Evolutionary conservation across 2,329 filamentous ascomycete genomes (phyloP).

Genomic region (Didymella keratinophila): DNA sequence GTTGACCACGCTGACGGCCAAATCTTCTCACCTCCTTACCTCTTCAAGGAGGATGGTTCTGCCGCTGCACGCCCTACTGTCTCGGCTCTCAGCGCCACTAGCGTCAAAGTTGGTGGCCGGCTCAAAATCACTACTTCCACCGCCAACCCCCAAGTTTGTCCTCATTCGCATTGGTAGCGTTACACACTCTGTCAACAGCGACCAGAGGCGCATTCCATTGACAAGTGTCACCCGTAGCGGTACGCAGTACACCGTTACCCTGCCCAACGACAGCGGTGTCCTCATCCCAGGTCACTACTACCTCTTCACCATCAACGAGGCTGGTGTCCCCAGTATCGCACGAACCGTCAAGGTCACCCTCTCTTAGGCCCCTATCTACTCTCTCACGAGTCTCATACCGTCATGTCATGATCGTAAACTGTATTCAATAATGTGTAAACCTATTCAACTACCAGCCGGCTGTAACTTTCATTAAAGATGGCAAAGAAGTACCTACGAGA

Average conservation of each 20-base stretch:
- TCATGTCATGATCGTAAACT: background rate
- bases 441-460: background rate
- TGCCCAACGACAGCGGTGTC: conserved; percentile 34
- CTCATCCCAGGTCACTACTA: conserved; percentile 38
- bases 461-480: background rate
- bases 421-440: conserved; percentile 5
- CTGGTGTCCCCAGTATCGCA: conserved; percentile 35
- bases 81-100: conserved; percentile 21
- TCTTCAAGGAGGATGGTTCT: conserved; percentile 37
- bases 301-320: conserved; percentile 30
- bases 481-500: background rate
- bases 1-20: conserved; percentile 40
- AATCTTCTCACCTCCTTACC: conserved; percentile 39
- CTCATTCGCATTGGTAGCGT: conserved; percentile 39
- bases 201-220: conserved; percentile 37
- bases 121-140: conserved; percentile 21
- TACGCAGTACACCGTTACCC: conserved; percentile 22
- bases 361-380: background rate
- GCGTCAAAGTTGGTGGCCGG: conserved; percentile 31
- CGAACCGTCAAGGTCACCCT: conserved; percentile 30
- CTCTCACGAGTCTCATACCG: background rate
- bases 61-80: conserved; percentile 30
- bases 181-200: conserved; percentile 42
- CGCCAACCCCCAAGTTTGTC: conserved; percentile 21
- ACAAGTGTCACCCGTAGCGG: conserved; percentile 20